A percentile compares a stretch with the other conserved stretches of the same genome.
phyloP scores from a whole-genome alignment of 1,284 basidiomycete genomes.

The Ganoderma meredithae region DNA sequence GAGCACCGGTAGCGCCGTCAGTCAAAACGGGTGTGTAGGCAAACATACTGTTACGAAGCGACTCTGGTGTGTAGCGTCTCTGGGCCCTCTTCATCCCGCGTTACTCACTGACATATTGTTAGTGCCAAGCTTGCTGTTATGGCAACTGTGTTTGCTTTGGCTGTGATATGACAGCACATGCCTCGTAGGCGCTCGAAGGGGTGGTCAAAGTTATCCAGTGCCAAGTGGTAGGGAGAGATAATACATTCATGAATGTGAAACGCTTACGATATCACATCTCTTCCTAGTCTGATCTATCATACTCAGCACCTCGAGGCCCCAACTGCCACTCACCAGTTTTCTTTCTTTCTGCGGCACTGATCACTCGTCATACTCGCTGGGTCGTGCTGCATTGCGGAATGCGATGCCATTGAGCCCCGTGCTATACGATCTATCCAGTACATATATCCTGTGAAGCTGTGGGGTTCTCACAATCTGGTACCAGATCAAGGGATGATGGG shows the following conservation, averaged over 20 bases:
- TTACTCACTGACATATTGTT: not conserved
- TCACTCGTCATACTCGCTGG: not conserved
- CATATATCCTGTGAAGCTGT: too few species aligned
- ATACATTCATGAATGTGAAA: not conserved
- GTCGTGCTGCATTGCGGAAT: not conserved
- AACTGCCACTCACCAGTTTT: not conserved
- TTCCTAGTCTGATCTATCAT: not conserved
- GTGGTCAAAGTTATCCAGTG: not conserved
- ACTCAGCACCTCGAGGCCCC: not conserved
- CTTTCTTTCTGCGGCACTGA: not conserved
- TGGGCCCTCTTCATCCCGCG: not conserved
- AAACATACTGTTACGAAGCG: not conserved
- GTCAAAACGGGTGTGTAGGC: not conserved
- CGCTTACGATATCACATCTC: not conserved
- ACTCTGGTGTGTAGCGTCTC: not conserved
- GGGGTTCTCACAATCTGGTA: not conserved
- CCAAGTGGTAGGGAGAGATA: not conserved
- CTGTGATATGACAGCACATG: not conserved
- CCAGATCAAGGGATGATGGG: not conserved
- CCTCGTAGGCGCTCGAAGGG: not conserved
- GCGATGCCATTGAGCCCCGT: too few species aligned
- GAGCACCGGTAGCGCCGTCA: not conserved
- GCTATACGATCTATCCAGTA: too few species aligned
- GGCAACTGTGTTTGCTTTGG: not conserved
- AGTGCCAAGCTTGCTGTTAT: not conserved